A percentile compares a stretch with the other conserved stretches of the same genome.
phyloP scores from a whole-genome alignment of 495 filamentous ascomycete genomes.

The Penicillium coprophilum region DNA sequence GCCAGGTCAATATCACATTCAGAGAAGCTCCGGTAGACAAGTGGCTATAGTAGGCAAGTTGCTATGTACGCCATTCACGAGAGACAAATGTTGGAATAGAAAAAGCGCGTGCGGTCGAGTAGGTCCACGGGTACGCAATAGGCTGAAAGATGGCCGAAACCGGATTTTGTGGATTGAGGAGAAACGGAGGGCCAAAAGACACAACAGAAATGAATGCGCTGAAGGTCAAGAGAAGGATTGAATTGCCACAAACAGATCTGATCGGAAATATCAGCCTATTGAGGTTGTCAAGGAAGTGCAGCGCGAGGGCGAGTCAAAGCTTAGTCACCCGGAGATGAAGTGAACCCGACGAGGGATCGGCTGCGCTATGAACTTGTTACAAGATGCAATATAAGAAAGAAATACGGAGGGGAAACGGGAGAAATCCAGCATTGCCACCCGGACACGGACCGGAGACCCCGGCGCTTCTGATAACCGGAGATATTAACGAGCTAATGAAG shows the following conservation, averaged over 20 bases:
- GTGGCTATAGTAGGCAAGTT: background rate
- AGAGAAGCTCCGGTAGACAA: constrained; percentile 9
- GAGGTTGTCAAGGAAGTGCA: constrained; percentile 2
- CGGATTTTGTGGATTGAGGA: background rate
- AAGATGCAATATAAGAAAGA: background rate
- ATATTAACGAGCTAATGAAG: constrained; percentile 12
- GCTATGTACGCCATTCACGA: constrained; percentile 24
- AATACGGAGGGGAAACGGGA: background rate
- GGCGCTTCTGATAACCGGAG: constrained; percentile 4
- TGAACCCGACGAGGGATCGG: constrained; percentile 1
- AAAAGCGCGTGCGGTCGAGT: constrained; percentile 22
- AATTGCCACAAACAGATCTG: constrained; percentile 10
- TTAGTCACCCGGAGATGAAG: constrained; percentile 9
- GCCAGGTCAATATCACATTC: constrained; percentile 17
- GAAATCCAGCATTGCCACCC: constrained; percentile 9
- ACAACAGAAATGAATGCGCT: constrained; percentile 3
- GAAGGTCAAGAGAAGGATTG: background rate
- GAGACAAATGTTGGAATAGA: constrained; percentile 4
- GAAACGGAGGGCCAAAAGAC: background rate
- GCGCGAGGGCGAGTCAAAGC: background rate
- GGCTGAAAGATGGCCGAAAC: constrained; percentile 9
- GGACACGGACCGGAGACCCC: constrained; percentile 8
- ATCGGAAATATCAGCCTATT: constrained; percentile 11
- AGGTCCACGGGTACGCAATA: background rate
- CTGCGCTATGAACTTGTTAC: constrained; percentile 5